phyloP scores from a whole-genome alignment of 73 alveolate genomes.

The Durusdinium trenchii region DNA sequence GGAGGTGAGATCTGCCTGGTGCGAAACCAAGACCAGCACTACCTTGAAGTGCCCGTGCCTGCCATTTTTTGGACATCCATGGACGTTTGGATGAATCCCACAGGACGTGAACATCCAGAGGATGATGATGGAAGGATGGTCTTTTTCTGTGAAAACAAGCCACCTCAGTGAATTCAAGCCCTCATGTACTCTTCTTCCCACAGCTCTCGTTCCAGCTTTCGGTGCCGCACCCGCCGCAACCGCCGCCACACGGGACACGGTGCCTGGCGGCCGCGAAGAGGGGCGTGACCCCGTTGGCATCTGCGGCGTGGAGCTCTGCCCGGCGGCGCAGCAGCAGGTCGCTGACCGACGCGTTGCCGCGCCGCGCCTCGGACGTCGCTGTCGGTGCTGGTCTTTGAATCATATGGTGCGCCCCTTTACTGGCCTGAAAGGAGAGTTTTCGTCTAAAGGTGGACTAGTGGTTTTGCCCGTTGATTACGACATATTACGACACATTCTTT shows the following conservation, averaged over 20 bases:
- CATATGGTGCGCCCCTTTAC: neutral
- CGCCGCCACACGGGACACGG: neutral
- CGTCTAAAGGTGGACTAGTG: neutral
- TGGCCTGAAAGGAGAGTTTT: neutral
- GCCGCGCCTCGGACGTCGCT: neutral
- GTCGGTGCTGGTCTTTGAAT: neutral
- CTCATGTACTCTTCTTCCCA: too few relatives aligned
- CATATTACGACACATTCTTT: neutral
- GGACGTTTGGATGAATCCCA: too few relatives aligned
- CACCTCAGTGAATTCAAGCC: too few relatives aligned
- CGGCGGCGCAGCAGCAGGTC: constrained; percentile 13
- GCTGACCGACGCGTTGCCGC: constrained; percentile 11
- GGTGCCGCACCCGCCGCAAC: neutral
- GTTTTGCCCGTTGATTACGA: neutral
- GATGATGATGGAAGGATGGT: too few relatives aligned
- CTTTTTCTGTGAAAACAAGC: too few relatives aligned
- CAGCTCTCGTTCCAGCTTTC: neutral
- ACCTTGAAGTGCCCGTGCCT: constrained; percentile 37
- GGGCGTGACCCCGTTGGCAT: constrained; percentile 49
- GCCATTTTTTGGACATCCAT: too few relatives aligned
- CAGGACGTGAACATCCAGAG: too few relatives aligned
- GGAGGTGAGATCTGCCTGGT: neutral
- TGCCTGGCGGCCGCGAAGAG: constrained; percentile 54
- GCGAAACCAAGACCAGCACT: constrained; percentile 14
- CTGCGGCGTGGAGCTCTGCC: neutral